Conservation (phyloP, 306 rosid genomes). For the Prunus dulcis region DNA sequence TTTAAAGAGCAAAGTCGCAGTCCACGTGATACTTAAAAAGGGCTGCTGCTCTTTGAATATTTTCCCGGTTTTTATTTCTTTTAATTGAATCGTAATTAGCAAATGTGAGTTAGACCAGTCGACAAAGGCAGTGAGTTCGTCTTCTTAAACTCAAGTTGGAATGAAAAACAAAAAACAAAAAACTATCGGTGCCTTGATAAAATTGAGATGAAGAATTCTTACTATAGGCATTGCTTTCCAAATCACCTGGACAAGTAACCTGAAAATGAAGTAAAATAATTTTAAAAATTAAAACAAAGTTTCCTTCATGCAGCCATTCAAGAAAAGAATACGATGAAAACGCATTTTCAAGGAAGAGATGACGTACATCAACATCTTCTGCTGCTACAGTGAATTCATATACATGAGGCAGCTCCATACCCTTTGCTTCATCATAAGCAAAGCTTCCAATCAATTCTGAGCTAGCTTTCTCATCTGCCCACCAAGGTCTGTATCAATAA, state of each 20-base stretch:
- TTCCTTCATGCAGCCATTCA: conserved; percentile 38
- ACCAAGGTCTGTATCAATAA: conserved; percentile 13
- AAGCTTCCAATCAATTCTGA: conserved; percentile 13
- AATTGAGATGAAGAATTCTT: no score
- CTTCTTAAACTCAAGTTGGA: no score
- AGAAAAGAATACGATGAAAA: conserved; percentile 48
- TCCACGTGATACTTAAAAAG: background rate
- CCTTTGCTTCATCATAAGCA: background rate
- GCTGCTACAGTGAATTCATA: conserved; percentile 1
- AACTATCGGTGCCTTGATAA: no score
- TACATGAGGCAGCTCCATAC: background rate
- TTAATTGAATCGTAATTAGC: background rate
- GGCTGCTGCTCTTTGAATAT: background rate
- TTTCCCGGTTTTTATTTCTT: background rate
- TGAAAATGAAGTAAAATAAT: conserved; percentile 9
- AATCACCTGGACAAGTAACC: conserved; percentile 1
- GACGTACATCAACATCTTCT: conserved; percentile 8
- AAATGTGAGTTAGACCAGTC: no score
- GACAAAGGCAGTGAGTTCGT: no score
- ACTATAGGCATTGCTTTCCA: background rate
- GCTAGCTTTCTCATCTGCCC: conserved; percentile 1
- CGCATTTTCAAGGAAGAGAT: conserved; percentile 15
- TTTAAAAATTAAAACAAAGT: conserved; percentile 12
- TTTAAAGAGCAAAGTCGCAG: background rate
- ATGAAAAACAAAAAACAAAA: no score